Percentiles rank a stretch among this genome's conserved stretches.
Conservation (phyloP, 2,329 filamentous ascomycete species). For the Aphanoascus verrucosus region DNA sequence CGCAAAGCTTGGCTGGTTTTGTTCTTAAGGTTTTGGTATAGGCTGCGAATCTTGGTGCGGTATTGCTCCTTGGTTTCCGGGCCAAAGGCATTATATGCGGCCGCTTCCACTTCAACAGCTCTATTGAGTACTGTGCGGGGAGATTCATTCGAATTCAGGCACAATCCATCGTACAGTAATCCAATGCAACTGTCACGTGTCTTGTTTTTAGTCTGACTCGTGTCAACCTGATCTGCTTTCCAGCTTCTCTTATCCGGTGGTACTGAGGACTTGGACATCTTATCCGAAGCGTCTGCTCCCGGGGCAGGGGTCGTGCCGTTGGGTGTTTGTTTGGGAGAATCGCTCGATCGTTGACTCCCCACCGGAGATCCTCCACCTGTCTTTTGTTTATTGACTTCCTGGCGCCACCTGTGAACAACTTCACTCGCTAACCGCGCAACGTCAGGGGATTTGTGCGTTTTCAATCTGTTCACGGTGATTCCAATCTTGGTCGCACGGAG, state of each 20-base stretch:
- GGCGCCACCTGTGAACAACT: slow-evolving; percentile 61
- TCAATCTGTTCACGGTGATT: slow-evolving; percentile 75
- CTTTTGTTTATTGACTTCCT: slow-evolving; percentile 41
- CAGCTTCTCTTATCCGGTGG: slow-evolving; percentile 68
- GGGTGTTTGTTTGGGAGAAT: slow-evolving; percentile 36
- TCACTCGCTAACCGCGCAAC: slow-evolving; percentile 67
- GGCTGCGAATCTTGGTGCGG: slow-evolving; percentile 76
- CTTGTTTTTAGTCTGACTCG: slow-evolving; percentile 60
- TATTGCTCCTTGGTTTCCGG: slow-evolving; percentile 64
- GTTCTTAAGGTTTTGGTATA: slow-evolving; percentile 92
- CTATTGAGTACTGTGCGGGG: slow-evolving; percentile 56
- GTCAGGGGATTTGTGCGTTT: slow-evolving; percentile 61
- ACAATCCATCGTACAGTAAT: slow-evolving; percentile 87
- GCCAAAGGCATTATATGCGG: slow-evolving; percentile 59
- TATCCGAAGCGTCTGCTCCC: slow-evolving; percentile 36
- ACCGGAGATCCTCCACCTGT: slow-evolving; percentile 30
- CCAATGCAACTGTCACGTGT: slow-evolving; percentile 77
- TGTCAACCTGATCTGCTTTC: slow-evolving; percentile 69
- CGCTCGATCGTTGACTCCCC: slow-evolving; percentile 31
- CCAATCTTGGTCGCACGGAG: slow-evolving; percentile 86
- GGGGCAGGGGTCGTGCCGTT: slow-evolving; percentile 46
- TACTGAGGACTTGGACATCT: slow-evolving; percentile 45
- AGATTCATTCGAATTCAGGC: slow-evolving; percentile 50
- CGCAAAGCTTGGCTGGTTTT: slow-evolving; percentile 73
- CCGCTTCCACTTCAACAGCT: slow-evolving; percentile 63